Conservation (phyloP, 352 stramenopile genomes). For the Thalassiosira hispida region DNA sequence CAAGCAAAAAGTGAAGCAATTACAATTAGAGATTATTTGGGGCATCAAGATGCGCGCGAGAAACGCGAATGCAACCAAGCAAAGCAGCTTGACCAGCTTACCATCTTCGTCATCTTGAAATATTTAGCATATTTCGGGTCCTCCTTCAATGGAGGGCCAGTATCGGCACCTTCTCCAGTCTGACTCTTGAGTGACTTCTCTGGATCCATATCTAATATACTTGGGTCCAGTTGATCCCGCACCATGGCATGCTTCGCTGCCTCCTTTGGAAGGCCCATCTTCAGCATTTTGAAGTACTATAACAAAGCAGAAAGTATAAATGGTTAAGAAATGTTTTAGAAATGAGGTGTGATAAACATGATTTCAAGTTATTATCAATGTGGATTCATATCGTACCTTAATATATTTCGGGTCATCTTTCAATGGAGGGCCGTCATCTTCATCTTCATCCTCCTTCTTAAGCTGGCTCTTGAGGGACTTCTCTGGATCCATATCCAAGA, state of each 20-base stretch:
- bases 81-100: too few species aligned
- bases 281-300: slow-evolving; percentile 88
- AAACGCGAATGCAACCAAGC: too few species aligned
- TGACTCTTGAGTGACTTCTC: slow-evolving; percentile 63
- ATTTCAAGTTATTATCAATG: too few species aligned
- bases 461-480: too few species aligned
- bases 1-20: slow-evolving; percentile 25
- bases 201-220: slow-evolving; percentile 82
- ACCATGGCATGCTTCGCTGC: slow-evolving; percentile 93
- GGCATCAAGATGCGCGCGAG: too few species aligned
- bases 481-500: too few species aligned
- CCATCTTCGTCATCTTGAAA: slow-evolving; percentile 72
- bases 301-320: too few species aligned
- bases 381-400: too few species aligned
- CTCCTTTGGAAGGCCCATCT: slow-evolving; percentile 56
- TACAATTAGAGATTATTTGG: slow-evolving; percentile 33
- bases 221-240: slow-evolving; percentile 84
- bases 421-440: background rate
- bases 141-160: slow-evolving; percentile 44
- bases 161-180: background rate
- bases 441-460: too few species aligned
- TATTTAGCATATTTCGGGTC: slow-evolving; percentile 69
- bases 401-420: slow-evolving; percentile 44
- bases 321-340: too few species aligned
- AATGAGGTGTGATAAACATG: too few species aligned